Evolutionary conservation across 768 basidiomycete species (phyloP).

Genomic region (Tulasnella sp.): DNA sequence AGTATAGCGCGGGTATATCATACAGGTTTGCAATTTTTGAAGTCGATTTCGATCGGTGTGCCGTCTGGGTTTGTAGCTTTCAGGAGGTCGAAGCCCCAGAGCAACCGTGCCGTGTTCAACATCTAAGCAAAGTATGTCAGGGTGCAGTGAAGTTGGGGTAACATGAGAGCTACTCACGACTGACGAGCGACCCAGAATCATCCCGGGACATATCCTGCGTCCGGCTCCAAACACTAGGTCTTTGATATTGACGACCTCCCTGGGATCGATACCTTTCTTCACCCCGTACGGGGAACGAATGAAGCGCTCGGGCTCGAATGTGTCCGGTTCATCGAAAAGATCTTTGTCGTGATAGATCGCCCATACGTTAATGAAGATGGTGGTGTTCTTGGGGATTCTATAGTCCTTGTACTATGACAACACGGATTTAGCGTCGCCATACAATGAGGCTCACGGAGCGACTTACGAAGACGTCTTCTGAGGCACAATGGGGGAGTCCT

Average conservation of each 20-base stretch:
- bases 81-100: conserved; percentile 9
- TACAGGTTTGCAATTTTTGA: conserved; percentile 3
- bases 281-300: conserved; percentile 23
- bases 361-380: conserved; percentile 16
- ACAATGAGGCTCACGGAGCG: background rate
- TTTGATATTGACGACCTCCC: background rate
- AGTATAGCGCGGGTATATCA: background rate
- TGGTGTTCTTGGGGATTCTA: conserved; percentile 17
- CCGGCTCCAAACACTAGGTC: conserved; percentile 9
- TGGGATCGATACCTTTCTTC: background rate
- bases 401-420: conserved; percentile 13
- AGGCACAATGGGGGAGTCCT: conserved; percentile 23
- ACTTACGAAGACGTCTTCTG: background rate
- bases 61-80: conserved; percentile 5
- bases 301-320: conserved; percentile 39
- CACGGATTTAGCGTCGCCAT: conserved; percentile 18
- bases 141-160: background rate
- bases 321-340: conserved; percentile 37
- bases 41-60: background rate
- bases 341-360: conserved; percentile 34
- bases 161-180: background rate
- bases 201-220: conserved; percentile 5
- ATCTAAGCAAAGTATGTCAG: background rate
- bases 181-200: background rate
- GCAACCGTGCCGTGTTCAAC: background rate